Evolutionary conservation across 345 rosid species (phyloP), one percentile per base, ranked within the genome.

Genomic region (Gossypium stocksii): DNA sequence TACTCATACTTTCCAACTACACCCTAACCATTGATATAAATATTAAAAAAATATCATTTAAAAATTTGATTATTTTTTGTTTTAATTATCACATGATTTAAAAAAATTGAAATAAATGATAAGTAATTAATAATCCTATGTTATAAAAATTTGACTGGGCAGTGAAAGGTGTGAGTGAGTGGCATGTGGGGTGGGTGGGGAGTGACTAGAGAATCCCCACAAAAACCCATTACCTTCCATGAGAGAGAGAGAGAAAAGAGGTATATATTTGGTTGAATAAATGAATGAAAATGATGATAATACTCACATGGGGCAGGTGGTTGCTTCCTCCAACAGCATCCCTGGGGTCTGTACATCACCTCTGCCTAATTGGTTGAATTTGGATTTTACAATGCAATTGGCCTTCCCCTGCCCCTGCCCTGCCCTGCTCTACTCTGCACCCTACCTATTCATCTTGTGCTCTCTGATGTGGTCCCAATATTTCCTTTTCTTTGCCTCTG

Each of bases 181-280:
- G 87, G 88, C 90, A 87, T 87, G 90, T 85, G 86, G 81, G 22
- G 23, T 4, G 20, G 9, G 23, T 61, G 67, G 74, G 8, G 13
- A 19, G 19, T 22, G 20, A 49, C 6, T 13, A 27, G 19, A 17
- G 27, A 25, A 71, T 62, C 71, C 74, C 77, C 77, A 72, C 79
- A 23, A 59, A 1, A 27, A 16, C 16, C 49, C 56, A 74, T 49
- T 59, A 14, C 22, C 49, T 76, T 69, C 48, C 52, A 14, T 9
- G 41, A 34, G 41, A 34, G 41, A 34, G 41, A 34, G 41, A 34
- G 41, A 34, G 41, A 34, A 25, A 68, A 16, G 38, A 11, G 9
- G 14, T 12, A 0, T 1, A 13, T 17, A 9, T 52, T 41, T 23
- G 43, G 64, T 66, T 65, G 74, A 74, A 66, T 71, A 66, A 80